Evolutionary conservation across 192 early-diverging fungal species (phyloP), one percentile per base, ranked within the genome.

Genomic region (Coemansia sp.): DNA sequence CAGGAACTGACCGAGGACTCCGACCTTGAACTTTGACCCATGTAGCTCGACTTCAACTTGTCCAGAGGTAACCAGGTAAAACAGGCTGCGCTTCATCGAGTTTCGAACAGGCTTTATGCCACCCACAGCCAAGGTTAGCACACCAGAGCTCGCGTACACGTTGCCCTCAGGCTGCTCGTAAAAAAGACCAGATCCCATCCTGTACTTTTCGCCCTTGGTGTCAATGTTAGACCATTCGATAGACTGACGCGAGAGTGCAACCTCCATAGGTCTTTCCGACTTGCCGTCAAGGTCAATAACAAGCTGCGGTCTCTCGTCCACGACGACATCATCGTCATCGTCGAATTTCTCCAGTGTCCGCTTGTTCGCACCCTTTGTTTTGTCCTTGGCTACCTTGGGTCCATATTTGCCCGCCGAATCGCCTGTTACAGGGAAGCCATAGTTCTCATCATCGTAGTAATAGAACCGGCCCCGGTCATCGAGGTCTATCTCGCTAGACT

Each of bases 381-480:
- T 66, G 30, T 61, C 47, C 37, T 57, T 70, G 35, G 42, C 21
- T 0, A 38, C 60, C 46, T 38, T 46, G 2, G 78, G 78, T 14
- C 78, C 78, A 43, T 63, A 81, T 35, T 40, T 64, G 21, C 70
- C 44, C 0, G 32, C 16, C 4, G 39, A 28, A 21, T 80, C 78
- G 57, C 49, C 55, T 9, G 55, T 21, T 11, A 75, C 69, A 0
- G 78, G 66, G 53, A 81, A 81, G 8, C 78, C 78, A 37, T 70
- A 81, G 65, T 65, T 72, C 50, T 75, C 74, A 33, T 81, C 78
- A 28, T 81, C 78, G 59, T 81, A 81, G 64, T 81, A 81, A 52
- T 59, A 81, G 61, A 81, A 81, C 46, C 57, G 58, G 23, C 66
- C 62, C 17, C 70, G 73, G 49, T 73, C 63, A 16, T 63, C 46